Conservation (phyloP, 768 basidiomycete species). For the Phylloporus scabripes region DNA sequence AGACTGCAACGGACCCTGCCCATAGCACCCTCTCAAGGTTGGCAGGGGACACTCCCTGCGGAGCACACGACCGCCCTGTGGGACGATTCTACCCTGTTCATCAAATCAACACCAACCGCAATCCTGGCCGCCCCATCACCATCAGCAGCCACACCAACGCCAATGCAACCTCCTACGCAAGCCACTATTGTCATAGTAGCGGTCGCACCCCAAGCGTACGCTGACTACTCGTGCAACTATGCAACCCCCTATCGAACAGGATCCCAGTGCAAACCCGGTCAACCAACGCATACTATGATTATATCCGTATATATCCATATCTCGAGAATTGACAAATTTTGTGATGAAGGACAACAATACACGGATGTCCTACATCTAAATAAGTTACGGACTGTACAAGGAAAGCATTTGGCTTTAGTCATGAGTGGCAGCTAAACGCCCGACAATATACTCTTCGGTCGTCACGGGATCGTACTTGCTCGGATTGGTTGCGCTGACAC, state of each 20-base stretch:
- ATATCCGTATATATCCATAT: too few relatives aligned
- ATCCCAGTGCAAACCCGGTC: slow-evolving; percentile 36
- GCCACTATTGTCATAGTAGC: slow-evolving; percentile 21
- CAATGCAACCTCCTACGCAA: slow-evolving; percentile 23
- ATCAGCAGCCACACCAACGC: slow-evolving; percentile 31
- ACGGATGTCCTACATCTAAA: too few relatives aligned
- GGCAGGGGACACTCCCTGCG: slow-evolving; percentile 68
- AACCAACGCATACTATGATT: slow-evolving; percentile 32
- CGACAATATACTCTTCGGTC: slow-evolving; percentile 73
- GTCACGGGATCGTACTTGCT: slow-evolving; percentile 70
- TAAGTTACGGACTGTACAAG: background rate
- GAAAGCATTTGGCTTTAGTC: slow-evolving; percentile 24
- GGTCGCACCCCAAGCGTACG: slow-evolving; percentile 26
- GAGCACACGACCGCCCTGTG: slow-evolving; percentile 55
- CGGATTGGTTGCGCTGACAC: slow-evolving; percentile 35
- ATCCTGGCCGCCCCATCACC: slow-evolving; percentile 31
- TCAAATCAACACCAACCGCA: slow-evolving; percentile 41
- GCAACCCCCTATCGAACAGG: slow-evolving; percentile 29
- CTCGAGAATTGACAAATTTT: too few relatives aligned
- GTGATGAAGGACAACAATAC: too few relatives aligned
- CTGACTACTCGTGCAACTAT: slow-evolving; percentile 34
- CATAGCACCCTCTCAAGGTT: slow-evolving; percentile 52
- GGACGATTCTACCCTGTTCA: slow-evolving; percentile 70
- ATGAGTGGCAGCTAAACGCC: slow-evolving; percentile 59
- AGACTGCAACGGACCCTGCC: slow-evolving; percentile 69